Percentiles rank a stretch among this genome's conserved stretches.
phyloP scores from a whole-genome alignment of 1,139 yeast species.

The Candida buenavistaensis region DNA sequence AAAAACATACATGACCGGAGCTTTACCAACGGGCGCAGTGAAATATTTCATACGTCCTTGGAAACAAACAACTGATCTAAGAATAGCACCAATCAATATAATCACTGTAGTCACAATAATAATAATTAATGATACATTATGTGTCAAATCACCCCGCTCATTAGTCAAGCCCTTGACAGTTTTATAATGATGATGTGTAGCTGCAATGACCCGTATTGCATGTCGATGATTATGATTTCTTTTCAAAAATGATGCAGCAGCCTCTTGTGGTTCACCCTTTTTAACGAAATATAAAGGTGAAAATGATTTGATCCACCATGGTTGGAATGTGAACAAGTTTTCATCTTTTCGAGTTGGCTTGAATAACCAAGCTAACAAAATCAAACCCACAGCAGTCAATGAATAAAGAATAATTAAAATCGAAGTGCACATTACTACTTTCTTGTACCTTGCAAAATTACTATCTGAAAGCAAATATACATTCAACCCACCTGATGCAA shows the following conservation, averaged over 20 bases:
- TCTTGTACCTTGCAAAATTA: conserved; percentile 51
- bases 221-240: conserved; percentile 52
- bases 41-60: conserved; percentile 29
- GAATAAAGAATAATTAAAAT: conserved; percentile 61
- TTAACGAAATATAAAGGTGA: conserved; percentile 54
- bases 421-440: conserved; percentile 59
- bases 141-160: conserved; percentile 48
- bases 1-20: conserved; percentile 64
- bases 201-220: conserved; percentile 50
- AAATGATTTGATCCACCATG: conserved; percentile 77
- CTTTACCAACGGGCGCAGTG: conserved; percentile 25
- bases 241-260: conserved; percentile 53
- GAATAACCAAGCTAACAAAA: conserved; percentile 52
- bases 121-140: conserved; percentile 48
- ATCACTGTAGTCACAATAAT: conserved; percentile 52
- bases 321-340: conserved; percentile 62
- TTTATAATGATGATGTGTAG: conserved; percentile 44
- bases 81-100: conserved; percentile 56
- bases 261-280: conserved; percentile 46
- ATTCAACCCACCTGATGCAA: conserved; percentile 67
- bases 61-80: conserved; percentile 59
- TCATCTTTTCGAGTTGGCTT: conserved; percentile 59
- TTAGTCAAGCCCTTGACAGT: conserved; percentile 46
- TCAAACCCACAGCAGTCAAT: conserved; percentile 50
- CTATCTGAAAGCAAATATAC: conserved; percentile 51